These are phyloP conservation scores for Populus hybrid DNA, from an alignment of 441 rosid species.

Conservation along the genomic window DNA sequence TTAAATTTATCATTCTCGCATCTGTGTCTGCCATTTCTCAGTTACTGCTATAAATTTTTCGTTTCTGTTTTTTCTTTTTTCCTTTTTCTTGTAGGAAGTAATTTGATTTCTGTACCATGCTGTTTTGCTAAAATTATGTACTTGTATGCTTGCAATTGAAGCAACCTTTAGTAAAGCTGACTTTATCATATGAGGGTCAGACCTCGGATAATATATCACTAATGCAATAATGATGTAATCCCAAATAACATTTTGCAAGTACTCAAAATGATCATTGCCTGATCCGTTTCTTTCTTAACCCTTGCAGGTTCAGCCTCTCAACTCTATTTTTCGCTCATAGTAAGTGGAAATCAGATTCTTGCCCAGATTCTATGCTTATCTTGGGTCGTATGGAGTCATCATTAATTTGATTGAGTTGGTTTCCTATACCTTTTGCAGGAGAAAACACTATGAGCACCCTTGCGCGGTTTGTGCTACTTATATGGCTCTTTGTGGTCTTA, in stretches of 20 bases:
- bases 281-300: slow-evolving; percentile 24
- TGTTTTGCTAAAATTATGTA: not conserved
- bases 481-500: slow-evolving; percentile 92
- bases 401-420: slow-evolving; percentile 20
- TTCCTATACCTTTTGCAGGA: slow-evolving; percentile 45
- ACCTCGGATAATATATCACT: not conserved
- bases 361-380: slow-evolving; percentile 1
- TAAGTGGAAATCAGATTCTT: slow-evolving; percentile 35
- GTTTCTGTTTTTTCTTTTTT: not conserved
- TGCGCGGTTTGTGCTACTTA: slow-evolving; percentile 73
- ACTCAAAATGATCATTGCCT: slow-evolving; percentile 10
- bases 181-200: not conserved
- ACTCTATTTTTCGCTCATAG: slow-evolving; percentile 87
- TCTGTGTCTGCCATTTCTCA: not conserved
- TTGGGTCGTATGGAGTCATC: not conserved
- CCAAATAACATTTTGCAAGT: not conserved
- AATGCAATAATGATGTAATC: not conserved
- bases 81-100: not conserved
- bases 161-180: not conserved
- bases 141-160: not conserved
- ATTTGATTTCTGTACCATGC: not conserved
- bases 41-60: not conserved
- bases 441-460: slow-evolving; percentile 82
- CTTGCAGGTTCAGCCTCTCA: slow-evolving; percentile 93
- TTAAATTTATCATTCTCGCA: not conserved